Base-by-base conservation (phyloP, 1,284 basidiomycete species). In the Sparassis latifolia region DNA sequence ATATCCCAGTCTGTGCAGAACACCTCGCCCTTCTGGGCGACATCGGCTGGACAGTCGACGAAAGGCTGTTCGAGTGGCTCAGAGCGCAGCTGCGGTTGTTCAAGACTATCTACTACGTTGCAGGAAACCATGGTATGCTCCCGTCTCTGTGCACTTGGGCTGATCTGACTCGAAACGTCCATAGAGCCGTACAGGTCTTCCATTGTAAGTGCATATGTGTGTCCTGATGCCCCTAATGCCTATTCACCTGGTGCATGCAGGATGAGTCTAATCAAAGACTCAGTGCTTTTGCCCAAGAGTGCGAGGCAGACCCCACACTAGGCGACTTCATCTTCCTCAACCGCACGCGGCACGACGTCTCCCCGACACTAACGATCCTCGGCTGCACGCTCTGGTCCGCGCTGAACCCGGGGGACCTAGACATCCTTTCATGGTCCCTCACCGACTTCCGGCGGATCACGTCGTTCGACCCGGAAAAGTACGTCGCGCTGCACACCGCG, bases 321-420 rank as follows among this genome's bases (percentile, higher is more conserved):
- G 69, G 69, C 4, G 56, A 57, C 12, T 69, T 72, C 56, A 51
- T 72, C 30, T 60, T 66, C 39, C 62, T 74, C 7, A 56, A 72
- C 50, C 64, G 67, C 43, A 67, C 62, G 29, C 65, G 70, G 12
- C 60, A 66, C 56, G 68, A 73, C 49, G 40, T 72, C 20, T 63
- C 65, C 3, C 55, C 60, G 6, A 63, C 55, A 0, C 44, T 69
- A 5, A 69, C 71, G 6, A 56, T 73, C 42, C 66, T 73, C 10
- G 71, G 70, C 1, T 74, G 69, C 59, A 73, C 71, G 2, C 67
- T 73, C n/a, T 73, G 72, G 71, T 59, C 66, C 5, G 52, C 54
- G 2, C 59, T 70, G 28, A 57, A 68, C 44, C 58, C 60, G 0
- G 58, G 57, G 27, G 54, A 62, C 30, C 48, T 56, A n/a, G 60